Evolutionary conservation across 805 yeast species (phyloP).

Genomic region (Zygotorulaspora chibaensis): DNA sequence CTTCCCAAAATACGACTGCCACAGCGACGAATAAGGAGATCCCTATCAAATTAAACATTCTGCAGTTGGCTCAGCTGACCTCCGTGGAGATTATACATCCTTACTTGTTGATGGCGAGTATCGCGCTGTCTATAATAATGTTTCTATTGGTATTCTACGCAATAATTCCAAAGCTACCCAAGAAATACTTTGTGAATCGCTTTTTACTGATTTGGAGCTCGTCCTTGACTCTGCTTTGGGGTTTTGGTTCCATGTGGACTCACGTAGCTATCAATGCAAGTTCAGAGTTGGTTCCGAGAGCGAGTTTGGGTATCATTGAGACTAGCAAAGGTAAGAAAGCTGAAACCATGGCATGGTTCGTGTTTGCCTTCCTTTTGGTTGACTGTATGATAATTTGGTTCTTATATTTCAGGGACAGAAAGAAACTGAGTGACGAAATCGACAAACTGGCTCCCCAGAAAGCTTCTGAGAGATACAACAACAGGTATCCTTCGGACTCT

Average conservation of each 20-base stretch:
- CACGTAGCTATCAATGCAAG: slow-evolving; percentile 52
- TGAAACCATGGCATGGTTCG: slow-evolving; percentile 56
- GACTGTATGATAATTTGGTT: slow-evolving; percentile 39
- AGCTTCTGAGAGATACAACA: slow-evolving; percentile 1
- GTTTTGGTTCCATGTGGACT: slow-evolving; percentile 60
- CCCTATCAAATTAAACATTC: slow-evolving; percentile 38
- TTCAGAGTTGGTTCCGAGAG: slow-evolving; percentile 40
- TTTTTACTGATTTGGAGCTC: slow-evolving; percentile 35
- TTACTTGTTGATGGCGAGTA: slow-evolving; percentile 45
- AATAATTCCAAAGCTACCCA: slow-evolving; percentile 49
- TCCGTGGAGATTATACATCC: slow-evolving; percentile 50
- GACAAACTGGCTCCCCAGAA: slow-evolving; percentile 12
- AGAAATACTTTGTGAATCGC: slow-evolving; percentile 26
- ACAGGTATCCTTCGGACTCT: slow-evolving; percentile 12
- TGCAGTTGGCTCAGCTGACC: slow-evolving; percentile 45
- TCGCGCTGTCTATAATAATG: slow-evolving; percentile 42
- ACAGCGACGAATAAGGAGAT: slow-evolving; percentile 14
- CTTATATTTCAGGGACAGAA: slow-evolving; percentile 36
- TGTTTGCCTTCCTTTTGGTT: slow-evolving; percentile 46
- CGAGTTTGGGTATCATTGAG: slow-evolving; percentile 47
- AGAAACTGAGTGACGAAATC: slow-evolving; percentile 16
- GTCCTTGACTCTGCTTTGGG: slow-evolving; percentile 48
- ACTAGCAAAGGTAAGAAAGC: slow-evolving; percentile 49
- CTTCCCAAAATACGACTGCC: slow-evolving; percentile 28
- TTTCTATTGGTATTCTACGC: slow-evolving; percentile 43